A percentile compares a stretch with the other conserved stretches of the same genome.
phyloP scores from a whole-genome alignment of 768 basidiomycete species.

The Termitomyces sp. region DNA sequence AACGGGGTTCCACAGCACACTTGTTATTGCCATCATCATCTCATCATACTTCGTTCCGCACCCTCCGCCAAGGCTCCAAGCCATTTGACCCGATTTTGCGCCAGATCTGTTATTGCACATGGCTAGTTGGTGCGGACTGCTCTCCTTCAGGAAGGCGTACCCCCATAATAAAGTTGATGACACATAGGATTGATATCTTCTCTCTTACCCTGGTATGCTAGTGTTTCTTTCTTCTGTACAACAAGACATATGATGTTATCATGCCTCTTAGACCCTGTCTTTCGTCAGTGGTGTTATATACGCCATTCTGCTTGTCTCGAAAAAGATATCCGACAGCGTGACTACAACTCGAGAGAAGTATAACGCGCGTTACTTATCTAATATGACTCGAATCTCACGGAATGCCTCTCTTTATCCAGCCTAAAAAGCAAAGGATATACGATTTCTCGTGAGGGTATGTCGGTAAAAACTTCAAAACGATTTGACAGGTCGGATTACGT shows the following conservation, averaged over 20 bases:
- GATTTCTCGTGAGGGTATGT: constrained; percentile 54
- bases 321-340: constrained; percentile 34
- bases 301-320: constrained; percentile 31
- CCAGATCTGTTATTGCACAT: background rate
- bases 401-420: background rate
- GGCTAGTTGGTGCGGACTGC: constrained; percentile 8
- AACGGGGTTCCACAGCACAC: background rate
- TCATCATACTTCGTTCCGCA: background rate
- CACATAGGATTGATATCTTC: constrained; percentile 35
- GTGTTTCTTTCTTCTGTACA: constrained; percentile 7
- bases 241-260: background rate
- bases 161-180: background rate
- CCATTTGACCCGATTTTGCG: background rate
- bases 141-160: background rate
- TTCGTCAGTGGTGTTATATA: constrained; percentile 43
- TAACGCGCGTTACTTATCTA: constrained; percentile 11
- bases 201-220: constrained; percentile 32
- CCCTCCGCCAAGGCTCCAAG: background rate
- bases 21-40: background rate
- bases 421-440: constrained; percentile 52
- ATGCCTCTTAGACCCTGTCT: constrained; percentile 36
- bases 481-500: constrained; percentile 62
- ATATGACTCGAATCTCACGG: background rate
- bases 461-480: constrained; percentile 56
- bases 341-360: constrained; percentile 52